Percentiles rank a stretch among this genome's conserved stretches.
phyloP scores from a whole-genome alignment of 768 basidiomycete genomes.

The Tulasnella sp. region DNA sequence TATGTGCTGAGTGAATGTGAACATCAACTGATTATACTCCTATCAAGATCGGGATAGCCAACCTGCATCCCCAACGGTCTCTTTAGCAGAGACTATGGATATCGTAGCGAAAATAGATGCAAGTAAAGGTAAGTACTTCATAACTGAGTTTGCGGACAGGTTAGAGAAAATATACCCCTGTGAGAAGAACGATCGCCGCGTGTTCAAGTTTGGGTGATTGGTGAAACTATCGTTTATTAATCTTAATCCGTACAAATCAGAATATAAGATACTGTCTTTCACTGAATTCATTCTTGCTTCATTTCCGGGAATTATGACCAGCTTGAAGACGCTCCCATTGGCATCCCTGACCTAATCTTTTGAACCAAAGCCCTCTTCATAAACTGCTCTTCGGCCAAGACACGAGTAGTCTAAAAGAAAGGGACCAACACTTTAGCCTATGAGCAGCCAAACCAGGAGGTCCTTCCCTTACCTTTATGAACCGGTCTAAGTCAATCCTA shows the following conservation, averaged over 20 bases:
- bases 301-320: background rate
- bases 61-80: constrained; percentile 44
- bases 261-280: no score
- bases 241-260: no score
- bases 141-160: background rate
- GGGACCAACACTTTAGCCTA: background rate
- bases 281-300: no score
- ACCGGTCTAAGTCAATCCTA: constrained; percentile 87
- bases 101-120: background rate
- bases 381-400: constrained; percentile 91
- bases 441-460: constrained; percentile 7
- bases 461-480: constrained; percentile 61
- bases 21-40: background rate
- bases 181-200: no score
- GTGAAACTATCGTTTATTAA: no score
- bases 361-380: constrained; percentile 92
- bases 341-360: constrained; percentile 50
- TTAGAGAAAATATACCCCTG: no score
- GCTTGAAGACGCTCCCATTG: constrained; percentile 14
- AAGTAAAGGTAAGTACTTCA: background rate
- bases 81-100: constrained; percentile 23
- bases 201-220: no score
- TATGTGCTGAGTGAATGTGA: constrained; percentile 29
- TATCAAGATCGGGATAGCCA: background rate
- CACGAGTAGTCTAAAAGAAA: constrained; percentile 54